Base-by-base conservation (phyloP, 2,329 filamentous ascomycete genomes). In the Fusarium buxicola region DNA sequence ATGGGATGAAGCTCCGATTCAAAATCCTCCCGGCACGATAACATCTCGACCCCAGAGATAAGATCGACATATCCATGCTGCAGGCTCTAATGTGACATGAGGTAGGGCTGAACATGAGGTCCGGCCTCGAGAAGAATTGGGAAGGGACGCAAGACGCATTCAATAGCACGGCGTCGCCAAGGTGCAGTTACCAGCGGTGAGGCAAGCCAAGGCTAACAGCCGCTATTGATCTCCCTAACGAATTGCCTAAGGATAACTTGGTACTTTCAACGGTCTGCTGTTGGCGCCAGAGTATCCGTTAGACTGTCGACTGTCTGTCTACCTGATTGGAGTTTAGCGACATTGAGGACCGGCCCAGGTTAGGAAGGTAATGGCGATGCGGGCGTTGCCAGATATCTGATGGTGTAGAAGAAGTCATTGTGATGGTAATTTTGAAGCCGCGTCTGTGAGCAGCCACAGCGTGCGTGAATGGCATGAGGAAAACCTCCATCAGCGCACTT, bases 201-300 rank as follows among this genome's bases (percentile, higher is more conserved):
- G 31, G 44, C n/a, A 21, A 21, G 21, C 21, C 21, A 25, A 35
- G 34, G 32, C 44, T 47, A 47, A n/a, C 21, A 16, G 30, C 31
- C 21, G 12, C 44, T 47, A 47, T 35, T 31, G 21, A 47, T 47
- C 31, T 18, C 44, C 21, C 44, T 36, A 47, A 15, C 32, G 44
- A 34, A 24, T n/a, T n/a, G 30, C 10, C 31, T 13, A 31, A 8
- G 15, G 31, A 47, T 47, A 15, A 31, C n/a, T n/a, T n/a, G n/a
- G n/a, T n/a, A n/a, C n/a, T 36, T 47, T 47, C 44, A 47, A 47
- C 44, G 44, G 44, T 18, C 31, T 47, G 4, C 21, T 47, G n/a
- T 36, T 47, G 31, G 18, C 28, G 7, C 18, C 41, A 30, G 43
- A 34, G 30, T 18, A 34, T 46, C 28, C 28, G 44, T 35, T 24